Evolutionary conservation across 805 yeast species (phyloP), one percentile per base, ranked within the genome.

Genomic region (Huiozyma sinensis): DNA sequence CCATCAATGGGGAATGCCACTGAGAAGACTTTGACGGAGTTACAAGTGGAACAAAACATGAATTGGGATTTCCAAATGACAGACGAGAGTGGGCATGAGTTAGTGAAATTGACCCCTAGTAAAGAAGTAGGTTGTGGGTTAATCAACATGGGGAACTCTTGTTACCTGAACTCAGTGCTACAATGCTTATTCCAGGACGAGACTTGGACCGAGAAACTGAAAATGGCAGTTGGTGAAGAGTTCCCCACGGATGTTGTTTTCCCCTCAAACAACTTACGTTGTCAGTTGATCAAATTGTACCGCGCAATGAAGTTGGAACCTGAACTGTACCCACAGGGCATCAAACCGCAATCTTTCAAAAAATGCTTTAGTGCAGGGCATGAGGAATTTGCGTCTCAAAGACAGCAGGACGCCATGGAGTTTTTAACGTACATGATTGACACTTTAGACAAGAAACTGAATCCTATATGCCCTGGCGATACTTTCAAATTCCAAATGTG

Each of bases 401-500:
- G 79, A 52, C 99, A 92, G 59, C 98, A 92, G 61, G 99, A 92
- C 67, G 92, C 97, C 0, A 83, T 80, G 68, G 98, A 92, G 61
- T 92, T 88, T 57, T 74, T 88, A 63, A 64, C 76, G 5, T 83
- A 79, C 57, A 61, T 90, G 7, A 56, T 80, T 29, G 83, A 81
- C 44, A 72, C 76, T 49, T 61, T 88, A 28, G 89, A 83, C 49
- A 58, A 60, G 5, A 60, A n/a, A 53, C 1, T 46, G 36, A 41
- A 17, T 10, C 1, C 50, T 49, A 17, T 4, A 17, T 0, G 66
- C 67, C 28, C 86, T 0, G 73, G 77, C 45, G 71, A 73, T 41
- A 52, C 70, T 11, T 79, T 90, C 55, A 77, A 79, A 52, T 90
- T 82, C 58, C 68, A 76, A 12, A 59, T 76, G 17, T 81, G 80